Base-by-base conservation (phyloP, 495 filamentous ascomycete species). In the Bryoglossum gracile region DNA sequence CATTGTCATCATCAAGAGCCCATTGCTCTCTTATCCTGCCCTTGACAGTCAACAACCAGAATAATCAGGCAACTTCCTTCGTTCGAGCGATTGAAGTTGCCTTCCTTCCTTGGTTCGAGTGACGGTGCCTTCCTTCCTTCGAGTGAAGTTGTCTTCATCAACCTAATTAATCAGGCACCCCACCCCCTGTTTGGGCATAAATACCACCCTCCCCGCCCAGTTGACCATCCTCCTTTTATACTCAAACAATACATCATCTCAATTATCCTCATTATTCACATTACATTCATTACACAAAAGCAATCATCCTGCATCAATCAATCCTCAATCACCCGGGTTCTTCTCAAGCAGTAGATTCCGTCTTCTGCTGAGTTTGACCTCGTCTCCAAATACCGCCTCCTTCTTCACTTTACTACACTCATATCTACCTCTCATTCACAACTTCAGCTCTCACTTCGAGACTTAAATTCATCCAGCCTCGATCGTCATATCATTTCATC, bases 381-480 rank as follows among this genome's bases (percentile, higher is more conserved):
- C 39, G n/a, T n/a, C n/a, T n/a, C n/a, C n/a, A n/a, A n/a, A n/a
- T n/a, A n/a, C n/a, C n/a, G n/a, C n/a, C n/a, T n/a, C n/a, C n/a
- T n/a, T n/a, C n/a, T n/a, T n/a, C n/a, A n/a, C n/a, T n/a, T n/a
- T n/a, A n/a, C n/a, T n/a, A n/a, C n/a, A 21, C 8, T 22, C 21
- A 18, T 17, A 38, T 43, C 43, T 9, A 35, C 13, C 6, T 0
- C 26, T 18, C 25, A 43, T 16, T 16, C 33, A 45, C 37, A 4
- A 45, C 46, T 24, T 53, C 50, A 19, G 9, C 43, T 46, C 19
- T 3, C 18, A 45, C 46, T 4, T 59, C 54, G 28, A 41, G 55
- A 13, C 24, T 23, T 37, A n/a, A 16, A 34, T 28, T 35, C 39
- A 23, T 19, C 42, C 47, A 18, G 54, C 53, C 26, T 55, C 46